Evolutionary conservation across 139 green algal species (phyloP), one percentile per base, ranked within the genome.

Genomic region (Asterochloris sp.): DNA sequence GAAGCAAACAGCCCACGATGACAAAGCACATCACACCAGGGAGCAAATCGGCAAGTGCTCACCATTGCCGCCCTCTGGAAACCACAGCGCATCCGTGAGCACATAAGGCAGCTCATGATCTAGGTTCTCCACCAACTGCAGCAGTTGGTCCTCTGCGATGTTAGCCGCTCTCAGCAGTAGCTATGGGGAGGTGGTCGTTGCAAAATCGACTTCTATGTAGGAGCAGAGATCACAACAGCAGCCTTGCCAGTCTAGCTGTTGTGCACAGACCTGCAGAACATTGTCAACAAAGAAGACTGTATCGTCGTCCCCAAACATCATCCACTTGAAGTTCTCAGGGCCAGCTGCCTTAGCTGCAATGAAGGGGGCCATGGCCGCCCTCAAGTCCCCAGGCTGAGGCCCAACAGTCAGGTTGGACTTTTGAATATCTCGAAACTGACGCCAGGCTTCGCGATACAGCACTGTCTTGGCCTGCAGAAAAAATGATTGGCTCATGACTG

Each of bases 81-180:
- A 87, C 83, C 83, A 87, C 13, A 84, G 47, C 60, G 80, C 69
- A 62, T 87, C 83, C 17, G 78, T 79, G 21, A 87, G 67, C n/a
- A 87, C 62, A n/a, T 77, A 84, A 23, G 83, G 83, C 67, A 87
- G 61, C 16, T 79, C 76, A 17, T 82, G 78, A 28, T 87, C 83
- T 29, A 87, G 78, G 8, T 63, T 80, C 23, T 76, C 47, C 38
- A 86, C 24, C 29, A 87, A 24, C 12, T 79, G 16, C 38, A 54
- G 38, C 38, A 54, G 4, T 54, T 54, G 38, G 6, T 54, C 4
- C 38, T 54, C 38, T 54, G 38, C 6, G 38, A 54, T 54, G 38
- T 54, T 54, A 6, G 38, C 38, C 2, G 38, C 4, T 54, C 38
- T 54, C 38, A 54, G 38, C 38, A 54, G 38, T 54, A 54, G 38